A percentile compares a stretch with the other conserved stretches of the same genome.
These are phyloP conservation scores for Podila minutissima DNA, from an alignment of 192 early-diverging fungal species.

Conservation along the genomic window DNA sequence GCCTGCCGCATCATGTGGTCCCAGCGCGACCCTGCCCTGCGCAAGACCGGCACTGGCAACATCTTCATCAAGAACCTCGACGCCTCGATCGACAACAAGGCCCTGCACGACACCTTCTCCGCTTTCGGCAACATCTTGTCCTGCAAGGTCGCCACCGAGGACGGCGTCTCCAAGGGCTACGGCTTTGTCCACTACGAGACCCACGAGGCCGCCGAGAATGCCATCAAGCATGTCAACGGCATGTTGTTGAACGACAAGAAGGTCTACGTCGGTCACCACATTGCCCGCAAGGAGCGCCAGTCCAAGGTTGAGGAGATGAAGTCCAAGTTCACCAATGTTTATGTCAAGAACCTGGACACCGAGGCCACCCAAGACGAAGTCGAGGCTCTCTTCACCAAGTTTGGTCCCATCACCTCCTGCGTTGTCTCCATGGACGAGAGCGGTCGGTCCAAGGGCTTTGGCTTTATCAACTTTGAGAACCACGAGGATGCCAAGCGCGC, in stretches of 20 bases:
- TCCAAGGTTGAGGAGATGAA: constrained; percentile 87
- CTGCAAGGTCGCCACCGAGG: constrained; percentile 94
- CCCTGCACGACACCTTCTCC: constrained; percentile 97
- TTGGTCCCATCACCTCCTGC: constrained; percentile 85
- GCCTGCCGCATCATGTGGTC: constrained; percentile 99
- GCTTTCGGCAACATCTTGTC: constrained; percentile 96
- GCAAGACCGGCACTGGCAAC: constrained; percentile 92
- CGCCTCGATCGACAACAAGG: constrained; percentile 97
- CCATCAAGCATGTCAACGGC: constrained; percentile 97
- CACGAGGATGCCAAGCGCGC: constrained; percentile 88
- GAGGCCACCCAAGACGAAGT: constrained; percentile 83
- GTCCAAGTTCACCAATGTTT: constrained; percentile 95
- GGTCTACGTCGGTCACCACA: constrained; percentile 92
- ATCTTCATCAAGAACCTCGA: constrained; percentile 99
- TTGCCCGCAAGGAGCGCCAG: constrained; percentile 90
- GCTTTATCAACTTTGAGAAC: constrained; percentile 95
- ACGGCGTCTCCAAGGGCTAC: constrained; percentile 90
- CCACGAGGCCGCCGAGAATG: constrained; percentile 87
- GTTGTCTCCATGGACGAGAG: constrained; percentile 76
- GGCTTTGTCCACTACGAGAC: constrained; percentile 99
- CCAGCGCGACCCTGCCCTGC: constrained; percentile 95
- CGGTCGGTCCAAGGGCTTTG: constrained; percentile 92
- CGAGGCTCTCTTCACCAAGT: constrained; percentile 75
- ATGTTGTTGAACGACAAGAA: constrained; percentile 99
- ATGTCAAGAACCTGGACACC: constrained; percentile 92